phyloP scores from a whole-genome alignment of 495 filamentous ascomycete species.

The Penicillium lividum region DNA sequence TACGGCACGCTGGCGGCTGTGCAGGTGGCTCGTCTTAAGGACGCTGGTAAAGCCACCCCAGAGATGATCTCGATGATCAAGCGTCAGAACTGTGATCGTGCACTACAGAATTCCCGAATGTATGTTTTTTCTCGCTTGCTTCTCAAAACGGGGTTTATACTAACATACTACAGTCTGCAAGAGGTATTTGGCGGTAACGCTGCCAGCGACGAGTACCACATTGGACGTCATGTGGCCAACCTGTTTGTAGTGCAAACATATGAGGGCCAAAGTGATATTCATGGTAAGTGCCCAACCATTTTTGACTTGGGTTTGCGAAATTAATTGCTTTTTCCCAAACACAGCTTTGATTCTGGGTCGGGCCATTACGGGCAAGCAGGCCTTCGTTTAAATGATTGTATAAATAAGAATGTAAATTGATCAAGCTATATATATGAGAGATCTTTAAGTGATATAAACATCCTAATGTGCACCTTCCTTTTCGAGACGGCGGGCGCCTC shows the following conservation, averaged over 20 bases:
- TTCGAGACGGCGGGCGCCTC: constrained; percentile 24
- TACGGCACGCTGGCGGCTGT: constrained; percentile 83
- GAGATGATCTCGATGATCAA: constrained; percentile 99
- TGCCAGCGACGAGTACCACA: constrained; percentile 92
- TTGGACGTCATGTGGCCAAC: constrained; percentile 94
- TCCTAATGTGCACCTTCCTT: constrained; percentile 13
- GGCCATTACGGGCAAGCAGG: constrained; percentile 70
- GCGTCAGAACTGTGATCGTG: constrained; percentile 94
- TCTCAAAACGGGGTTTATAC: constrained; percentile 9
- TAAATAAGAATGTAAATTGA: constrained; percentile 1
- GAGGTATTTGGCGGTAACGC: constrained; percentile 98
- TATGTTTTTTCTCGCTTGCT: constrained; percentile 36
- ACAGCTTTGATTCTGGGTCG: constrained; percentile 66
- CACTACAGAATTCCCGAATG: constrained; percentile 75
- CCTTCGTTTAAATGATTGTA: constrained; percentile 52
- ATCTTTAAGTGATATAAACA: not conserved
- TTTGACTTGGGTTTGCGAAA: constrained; percentile 12
- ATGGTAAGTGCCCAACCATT: constrained; percentile 60
- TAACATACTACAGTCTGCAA: constrained; percentile 61
- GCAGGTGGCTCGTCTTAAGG: constrained; percentile 92
- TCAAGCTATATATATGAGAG: not conserved
- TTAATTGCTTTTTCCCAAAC: constrained; percentile 15
- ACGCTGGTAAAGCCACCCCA: constrained; percentile 79
- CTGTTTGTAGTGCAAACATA: constrained; percentile 98
- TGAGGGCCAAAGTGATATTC: constrained; percentile 96